Percentiles rank a stretch among this genome's conserved stretches.
phyloP scores from a whole-genome alignment of 2,329 filamentous ascomycete genomes.

The Fusarium armeniacum region DNA sequence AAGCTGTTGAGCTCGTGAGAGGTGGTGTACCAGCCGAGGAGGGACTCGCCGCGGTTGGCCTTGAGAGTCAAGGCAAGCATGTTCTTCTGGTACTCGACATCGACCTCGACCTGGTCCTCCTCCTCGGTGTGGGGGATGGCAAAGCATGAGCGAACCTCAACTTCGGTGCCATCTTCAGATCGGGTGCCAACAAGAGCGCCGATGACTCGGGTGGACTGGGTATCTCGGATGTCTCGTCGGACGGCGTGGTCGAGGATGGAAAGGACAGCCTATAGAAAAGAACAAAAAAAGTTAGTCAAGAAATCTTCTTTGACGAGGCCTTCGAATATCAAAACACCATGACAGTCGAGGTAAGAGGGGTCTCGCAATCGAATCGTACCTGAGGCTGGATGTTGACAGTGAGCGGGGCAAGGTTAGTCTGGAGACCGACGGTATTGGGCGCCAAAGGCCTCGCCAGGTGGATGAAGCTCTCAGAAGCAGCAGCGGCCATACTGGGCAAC shows the following conservation, averaged over 20 bases:
- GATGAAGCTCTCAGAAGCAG: conserved; percentile 86
- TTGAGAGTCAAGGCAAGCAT: conserved; percentile 97
- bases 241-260: conserved; percentile 93
- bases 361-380: conserved; percentile 66
- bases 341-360: conserved; percentile 28
- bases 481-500: conserved; percentile 80
- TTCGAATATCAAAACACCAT: conserved; percentile 17
- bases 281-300: conserved; percentile 27
- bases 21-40: conserved; percentile 99
- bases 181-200: conserved; percentile 93
- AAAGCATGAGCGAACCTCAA: conserved; percentile 96
- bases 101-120: conserved; percentile 98
- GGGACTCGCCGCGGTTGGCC: conserved; percentile 91
- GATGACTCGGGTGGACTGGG: conserved; percentile 95
- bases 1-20: conserved; percentile 98
- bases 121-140: conserved; percentile 99
- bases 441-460: conserved; percentile 94
- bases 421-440: conserved; percentile 81
- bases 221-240: conserved; percentile 80
- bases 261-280: conserved; percentile 71
- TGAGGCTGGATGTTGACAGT: conserved; percentile 96
- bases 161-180: conserved; percentile 96
- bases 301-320: not conserved
- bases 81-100: conserved; percentile 99
- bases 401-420: conserved; percentile 90